Evolutionary conservation across 1,139 yeast species (phyloP), one percentile per base, ranked within the genome.

Genomic region (Magnusiomyces clavatus): DNA sequence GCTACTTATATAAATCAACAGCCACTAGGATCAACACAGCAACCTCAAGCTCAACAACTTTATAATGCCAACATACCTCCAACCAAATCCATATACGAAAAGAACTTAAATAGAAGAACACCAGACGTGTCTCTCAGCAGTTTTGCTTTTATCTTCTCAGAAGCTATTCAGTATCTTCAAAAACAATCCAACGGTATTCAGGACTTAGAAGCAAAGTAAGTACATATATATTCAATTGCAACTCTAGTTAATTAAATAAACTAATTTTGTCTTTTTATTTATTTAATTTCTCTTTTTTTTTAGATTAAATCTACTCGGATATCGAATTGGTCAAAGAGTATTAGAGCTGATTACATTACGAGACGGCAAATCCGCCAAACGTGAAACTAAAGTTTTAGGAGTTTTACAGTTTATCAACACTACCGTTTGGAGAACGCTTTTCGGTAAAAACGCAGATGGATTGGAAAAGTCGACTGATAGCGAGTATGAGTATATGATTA

Each of bases 391-490:
- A 56, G 75, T 89, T 2, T 74, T 92, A 29, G 96, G 89, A 49
- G 77, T 88, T 19, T 70, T 92, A 51, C 96, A 90, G 62, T 88
- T 86, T 65, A 80, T 92, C 12, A 92, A 88, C 61, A 81, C 90
- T 0, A 76, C 81, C 0, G 76, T 94, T 43, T 92, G 98, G 98
- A 78, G 76, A 56, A 74, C 84, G 14, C 68, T 90, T 19, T 92
- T 92, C 69, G 95, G 92, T 11, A 82, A 81, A 62, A 73, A 78
- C 0, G 96, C 97, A 24, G 92, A 89, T 68, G 95, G 86, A 54
- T 72, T 94, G 54, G 97, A 92, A 60, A 84, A 84, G 67, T 85
- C 95, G 1, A 86, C 87, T 51, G 96, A 90, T 48, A 77, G 82
- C 39, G 77, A 78, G 12, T 83, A 84, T 59, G 97, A 92, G 67